Conservation (phyloP, 2,329 filamentous ascomycete genomes). For the Mycosphaerella sp. region DNA sequence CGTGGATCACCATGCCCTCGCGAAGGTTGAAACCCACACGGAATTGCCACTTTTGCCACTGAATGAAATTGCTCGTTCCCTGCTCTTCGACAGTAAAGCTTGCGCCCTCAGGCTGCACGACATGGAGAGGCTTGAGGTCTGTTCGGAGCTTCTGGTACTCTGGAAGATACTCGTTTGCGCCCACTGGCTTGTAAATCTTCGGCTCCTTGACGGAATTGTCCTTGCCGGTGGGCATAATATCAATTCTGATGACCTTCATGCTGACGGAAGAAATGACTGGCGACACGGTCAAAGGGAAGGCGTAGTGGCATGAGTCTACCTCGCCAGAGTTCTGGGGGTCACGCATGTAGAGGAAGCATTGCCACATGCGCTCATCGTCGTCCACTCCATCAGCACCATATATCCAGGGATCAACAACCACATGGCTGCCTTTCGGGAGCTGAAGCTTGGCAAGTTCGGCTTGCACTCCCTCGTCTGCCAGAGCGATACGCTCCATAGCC, state of each 20-base stretch:
- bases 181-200: constrained; percentile 52
- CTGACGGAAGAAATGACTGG: constrained; percentile 57
- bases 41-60: constrained; percentile 61
- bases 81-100: constrained; percentile 54
- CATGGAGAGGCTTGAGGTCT: constrained; percentile 60
- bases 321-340: constrained; percentile 55
- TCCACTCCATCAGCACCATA: constrained; percentile 53
- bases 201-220: constrained; percentile 53
- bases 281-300: constrained; percentile 60
- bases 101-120: constrained; percentile 63
- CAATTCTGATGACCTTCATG: constrained; percentile 62
- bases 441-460: constrained; percentile 55
- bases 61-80: constrained; percentile 45
- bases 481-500: constrained; percentile 51
- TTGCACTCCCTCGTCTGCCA: constrained; percentile 51
- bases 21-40: constrained; percentile 56
- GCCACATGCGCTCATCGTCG: constrained; percentile 37
- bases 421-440: constrained; percentile 50
- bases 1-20: constrained; percentile 62
- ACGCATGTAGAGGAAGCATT: constrained; percentile 61
- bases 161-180: constrained; percentile 59
- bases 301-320: constrained; percentile 61
- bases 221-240: constrained; percentile 60
- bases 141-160: constrained; percentile 43
- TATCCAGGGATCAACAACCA: constrained; percentile 62